Conservation (phyloP, 768 basidiomycete genomes). For the Termitomyces sp. region DNA sequence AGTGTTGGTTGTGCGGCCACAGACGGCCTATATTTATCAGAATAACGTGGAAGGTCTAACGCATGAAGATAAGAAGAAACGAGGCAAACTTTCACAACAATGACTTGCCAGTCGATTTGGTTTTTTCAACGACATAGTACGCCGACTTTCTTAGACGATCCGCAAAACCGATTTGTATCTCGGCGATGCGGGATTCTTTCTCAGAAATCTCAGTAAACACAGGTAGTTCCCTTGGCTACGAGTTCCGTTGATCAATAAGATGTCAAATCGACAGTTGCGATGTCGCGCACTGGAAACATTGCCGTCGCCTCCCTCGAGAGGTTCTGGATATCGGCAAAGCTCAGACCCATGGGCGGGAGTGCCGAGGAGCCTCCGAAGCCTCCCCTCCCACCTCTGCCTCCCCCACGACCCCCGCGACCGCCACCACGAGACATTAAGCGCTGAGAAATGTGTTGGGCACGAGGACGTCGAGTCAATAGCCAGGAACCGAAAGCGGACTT, state of each 20-base stretch:
- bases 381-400: slow-evolving; percentile 51
- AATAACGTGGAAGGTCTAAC: slow-evolving; percentile 73
- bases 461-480: slow-evolving; percentile 7
- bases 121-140: slow-evolving; percentile 71
- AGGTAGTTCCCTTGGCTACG: slow-evolving; percentile 65
- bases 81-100: slow-evolving; percentile 13
- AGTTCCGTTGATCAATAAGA: slow-evolving; percentile 15
- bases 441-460: slow-evolving; percentile 8
- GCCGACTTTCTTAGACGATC: slow-evolving; percentile 60
- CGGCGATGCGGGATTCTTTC: slow-evolving; percentile 61
- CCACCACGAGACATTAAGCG: slow-evolving; percentile 36
- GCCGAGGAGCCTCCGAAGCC: slow-evolving; percentile 47
- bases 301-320: slow-evolving; percentile 72
- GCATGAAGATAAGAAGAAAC: not conserved
- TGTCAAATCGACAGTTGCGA: slow-evolving; percentile 14
- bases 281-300: slow-evolving; percentile 70
- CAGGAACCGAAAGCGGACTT: slow-evolving; percentile 21
- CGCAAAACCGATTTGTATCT: slow-evolving; percentile 64
- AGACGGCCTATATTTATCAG: slow-evolving; percentile 76
- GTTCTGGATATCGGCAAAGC: slow-evolving; percentile 74
- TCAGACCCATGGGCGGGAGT: slow-evolving; percentile 74
- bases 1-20: slow-evolving; percentile 56
- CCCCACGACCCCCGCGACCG: slow-evolving; percentile 32
- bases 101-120: slow-evolving; percentile 51
- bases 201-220: slow-evolving; percentile 60